A percentile compares a stretch with the other conserved stretches of the same genome.
phyloP scores from a whole-genome alignment of 1,139 yeast species.

The Scheffersomyces segobiensis region DNA sequence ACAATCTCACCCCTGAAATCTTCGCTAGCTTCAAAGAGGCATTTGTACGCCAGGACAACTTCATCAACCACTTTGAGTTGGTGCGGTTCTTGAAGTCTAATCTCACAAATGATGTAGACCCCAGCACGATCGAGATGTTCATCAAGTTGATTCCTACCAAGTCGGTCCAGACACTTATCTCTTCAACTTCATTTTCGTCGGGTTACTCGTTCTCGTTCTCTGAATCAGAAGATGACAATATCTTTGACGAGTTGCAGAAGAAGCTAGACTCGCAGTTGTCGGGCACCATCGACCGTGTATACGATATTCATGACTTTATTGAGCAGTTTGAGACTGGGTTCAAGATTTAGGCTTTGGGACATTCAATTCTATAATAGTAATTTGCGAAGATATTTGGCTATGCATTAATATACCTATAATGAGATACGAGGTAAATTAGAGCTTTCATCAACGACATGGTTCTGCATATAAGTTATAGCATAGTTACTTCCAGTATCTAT shows the following conservation, averaged over 20 bases:
- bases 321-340: constrained; percentile 26
- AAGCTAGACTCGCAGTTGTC: constrained; percentile 22
- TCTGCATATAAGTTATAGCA: too few relatives aligned
- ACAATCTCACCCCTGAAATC: neutral
- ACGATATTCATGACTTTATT: constrained; percentile 27
- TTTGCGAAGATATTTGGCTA: neutral
- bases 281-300: constrained; percentile 24
- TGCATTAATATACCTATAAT: neutral
- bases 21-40: neutral
- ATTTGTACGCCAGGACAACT: constrained; percentile 1
- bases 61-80: constrained; percentile 11
- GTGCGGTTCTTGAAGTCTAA: constrained; percentile 9
- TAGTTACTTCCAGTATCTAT: too few relatives aligned
- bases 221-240: constrained; percentile 14
- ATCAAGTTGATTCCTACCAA: constrained; percentile 13
- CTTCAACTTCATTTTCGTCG: constrained; percentile 4
- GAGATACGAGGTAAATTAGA: neutral
- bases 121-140: constrained; percentile 10
- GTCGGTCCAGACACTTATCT: constrained; percentile 1
- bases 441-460: too few relatives aligned
- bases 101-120: constrained; percentile 8
- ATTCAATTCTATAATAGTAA: neutral
- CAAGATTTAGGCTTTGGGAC: constrained; percentile 7
- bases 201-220: constrained; percentile 2
- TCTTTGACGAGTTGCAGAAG: constrained; percentile 27